Conservation (phyloP, 768 basidiomycete species). For the Amanita exitialis region DNA sequence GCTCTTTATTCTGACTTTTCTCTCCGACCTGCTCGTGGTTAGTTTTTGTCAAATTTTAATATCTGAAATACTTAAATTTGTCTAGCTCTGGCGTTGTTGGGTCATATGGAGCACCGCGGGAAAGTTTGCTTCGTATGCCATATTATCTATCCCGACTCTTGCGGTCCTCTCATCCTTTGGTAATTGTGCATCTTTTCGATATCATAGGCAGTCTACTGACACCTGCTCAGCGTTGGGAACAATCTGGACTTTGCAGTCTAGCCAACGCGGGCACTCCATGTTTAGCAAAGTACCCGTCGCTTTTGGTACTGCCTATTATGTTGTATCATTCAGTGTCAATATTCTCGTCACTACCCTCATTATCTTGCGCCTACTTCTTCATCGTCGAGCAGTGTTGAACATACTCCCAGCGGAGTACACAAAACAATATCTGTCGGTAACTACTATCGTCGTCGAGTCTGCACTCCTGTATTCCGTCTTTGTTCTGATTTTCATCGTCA, state of each 20-base stretch:
- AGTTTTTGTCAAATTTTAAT: constrained; percentile 4
- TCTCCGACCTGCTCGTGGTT: constrained; percentile 28
- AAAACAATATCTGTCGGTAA: background rate
- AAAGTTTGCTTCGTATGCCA: constrained; percentile 13
- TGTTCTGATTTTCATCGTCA: background rate
- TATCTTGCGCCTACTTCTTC: constrained; percentile 17
- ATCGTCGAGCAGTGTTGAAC: constrained; percentile 16
- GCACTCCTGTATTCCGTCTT: constrained; percentile 23
- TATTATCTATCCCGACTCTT: constrained; percentile 18
- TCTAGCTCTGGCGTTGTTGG: constrained; percentile 29
- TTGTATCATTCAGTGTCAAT: constrained; percentile 21
- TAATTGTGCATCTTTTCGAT: background rate
- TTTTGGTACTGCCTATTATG: constrained; percentile 20
- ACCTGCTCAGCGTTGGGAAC: constrained; percentile 19
- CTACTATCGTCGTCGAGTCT: constrained; percentile 3
- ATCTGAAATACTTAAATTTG: background rate
- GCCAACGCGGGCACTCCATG: constrained; percentile 18
- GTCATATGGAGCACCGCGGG: constrained; percentile 27
- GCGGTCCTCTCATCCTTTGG: constrained; percentile 19
- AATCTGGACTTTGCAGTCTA: constrained; percentile 24
- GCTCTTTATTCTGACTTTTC: constrained; percentile 31
- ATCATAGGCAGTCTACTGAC: background rate
- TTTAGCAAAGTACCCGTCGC: constrained; percentile 16
- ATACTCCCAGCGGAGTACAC: constrained; percentile 13
- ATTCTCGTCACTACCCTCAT: constrained; percentile 23